phyloP scores from a whole-genome alignment of 1,139 yeast species.

The Pichia sp. region DNA sequence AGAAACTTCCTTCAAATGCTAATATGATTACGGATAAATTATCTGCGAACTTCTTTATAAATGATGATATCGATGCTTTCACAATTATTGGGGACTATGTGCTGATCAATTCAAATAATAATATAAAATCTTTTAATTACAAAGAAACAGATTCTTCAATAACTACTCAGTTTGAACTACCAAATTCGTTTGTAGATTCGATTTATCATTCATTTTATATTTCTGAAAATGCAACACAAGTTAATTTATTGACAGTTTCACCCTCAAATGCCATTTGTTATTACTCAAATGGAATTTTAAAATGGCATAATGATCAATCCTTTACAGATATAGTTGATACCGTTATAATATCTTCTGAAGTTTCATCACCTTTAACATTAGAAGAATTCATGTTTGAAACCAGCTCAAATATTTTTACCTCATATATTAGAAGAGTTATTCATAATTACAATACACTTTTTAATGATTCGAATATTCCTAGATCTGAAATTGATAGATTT shows the following conservation, averaged over 20 bases:
- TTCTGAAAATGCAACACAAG: constrained; percentile 17
- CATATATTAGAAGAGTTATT: constrained; percentile 37
- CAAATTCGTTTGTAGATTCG: constrained; percentile 1
- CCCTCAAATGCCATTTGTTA: constrained; percentile 19
- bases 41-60: constrained; percentile 7
- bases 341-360: constrained; percentile 35
- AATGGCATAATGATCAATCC: constrained; percentile 47
- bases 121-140: constrained; percentile 4
- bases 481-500: constrained; percentile 29
- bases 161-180: constrained; percentile 11
- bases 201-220: constrained; percentile 6
- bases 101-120: constrained; percentile 1
- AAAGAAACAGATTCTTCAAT: constrained; percentile 16
- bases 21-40: constrained; percentile 4
- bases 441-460: constrained; percentile 32
- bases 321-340: constrained; percentile 35
- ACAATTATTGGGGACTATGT: constrained; percentile 6
- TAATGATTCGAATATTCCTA: constrained; percentile 4
- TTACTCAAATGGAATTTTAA: constrained; percentile 25
- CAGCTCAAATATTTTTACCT: constrained; percentile 32
- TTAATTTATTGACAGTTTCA: constrained; percentile 19
- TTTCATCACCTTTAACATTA: constrained; percentile 31
- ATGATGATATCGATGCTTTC: constrained; percentile 1
- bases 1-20: neutral
- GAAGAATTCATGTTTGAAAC: constrained; percentile 36